Evolutionary conservation across 164 flowering plant genomes (phyloP).

Genomic region (Nelumbo lutea): DNA sequence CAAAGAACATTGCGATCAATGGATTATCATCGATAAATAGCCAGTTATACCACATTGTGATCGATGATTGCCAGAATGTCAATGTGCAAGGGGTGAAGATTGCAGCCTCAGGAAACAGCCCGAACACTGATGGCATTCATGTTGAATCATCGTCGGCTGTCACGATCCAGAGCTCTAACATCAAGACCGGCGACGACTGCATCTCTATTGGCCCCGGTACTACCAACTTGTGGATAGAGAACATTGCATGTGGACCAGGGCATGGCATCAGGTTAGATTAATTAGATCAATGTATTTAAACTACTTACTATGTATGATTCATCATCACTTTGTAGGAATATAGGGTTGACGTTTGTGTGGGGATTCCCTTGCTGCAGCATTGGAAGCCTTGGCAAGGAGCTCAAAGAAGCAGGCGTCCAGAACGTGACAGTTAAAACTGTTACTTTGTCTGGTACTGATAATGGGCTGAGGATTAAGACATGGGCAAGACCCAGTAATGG

Average conservation of each 20-base stretch:
- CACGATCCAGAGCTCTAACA: conserved; percentile 23
- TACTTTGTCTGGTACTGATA: conserved; percentile 34
- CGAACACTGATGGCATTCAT: conserved; percentile 65
- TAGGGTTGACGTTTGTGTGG: no score
- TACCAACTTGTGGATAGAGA: conserved; percentile 33
- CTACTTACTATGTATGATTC: no score
- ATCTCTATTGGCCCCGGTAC: conserved; percentile 51
- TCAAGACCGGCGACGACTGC: neutral
- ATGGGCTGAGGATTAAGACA: conserved; percentile 43
- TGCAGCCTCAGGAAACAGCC: conserved; percentile 41
- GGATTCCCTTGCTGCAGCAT: conserved; percentile 26
- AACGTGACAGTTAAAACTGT: conserved; percentile 38
- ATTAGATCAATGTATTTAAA: no score
- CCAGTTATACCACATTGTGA: conserved; percentile 41
- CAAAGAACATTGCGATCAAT: conserved; percentile 9
- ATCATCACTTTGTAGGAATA: no score
- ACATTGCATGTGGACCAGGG: conserved; percentile 49
- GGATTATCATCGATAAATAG: conserved; percentile 44
- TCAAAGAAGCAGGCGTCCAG: neutral
- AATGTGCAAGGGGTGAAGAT: conserved; percentile 28
- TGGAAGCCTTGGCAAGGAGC: conserved; percentile 46
- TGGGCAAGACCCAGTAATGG: conserved; percentile 22
- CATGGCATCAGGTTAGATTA: conserved; percentile 43
- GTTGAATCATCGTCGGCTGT: conserved; percentile 31
- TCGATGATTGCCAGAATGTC: conserved; percentile 32